Evolutionary conservation across 768 basidiomycete species (phyloP).

Genomic region (Naematelia encephala): DNA sequence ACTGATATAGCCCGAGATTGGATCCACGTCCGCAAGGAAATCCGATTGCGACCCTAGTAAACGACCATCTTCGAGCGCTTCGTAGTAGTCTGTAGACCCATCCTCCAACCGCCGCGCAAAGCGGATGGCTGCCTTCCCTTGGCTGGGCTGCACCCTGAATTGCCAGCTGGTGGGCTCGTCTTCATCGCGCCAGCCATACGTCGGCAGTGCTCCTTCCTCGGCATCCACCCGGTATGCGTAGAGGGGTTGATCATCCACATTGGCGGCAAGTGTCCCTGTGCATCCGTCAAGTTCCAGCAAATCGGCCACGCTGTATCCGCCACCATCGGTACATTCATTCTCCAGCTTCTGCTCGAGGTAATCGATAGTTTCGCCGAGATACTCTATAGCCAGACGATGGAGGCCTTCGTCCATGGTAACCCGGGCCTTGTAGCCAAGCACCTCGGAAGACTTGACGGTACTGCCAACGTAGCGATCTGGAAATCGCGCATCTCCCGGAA

Average conservation of each 20-base stretch:
- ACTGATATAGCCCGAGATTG: slow-evolving; percentile 17
- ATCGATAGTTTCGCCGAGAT: slow-evolving; percentile 11
- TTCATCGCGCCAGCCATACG: slow-evolving; percentile 1
- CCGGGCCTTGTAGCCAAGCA: slow-evolving; percentile 28
- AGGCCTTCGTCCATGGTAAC: slow-evolving; percentile 35
- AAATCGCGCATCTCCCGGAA: slow-evolving; percentile 20
- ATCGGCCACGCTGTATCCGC: slow-evolving; percentile 6
- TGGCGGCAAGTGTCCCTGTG: slow-evolving; percentile 22
- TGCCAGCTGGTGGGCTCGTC: slow-evolving; percentile 7
- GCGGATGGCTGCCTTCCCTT: neutral
- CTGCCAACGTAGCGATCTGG: slow-evolving; percentile 15
- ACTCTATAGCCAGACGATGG: slow-evolving; percentile 18
- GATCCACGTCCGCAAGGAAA: slow-evolving; percentile 4
- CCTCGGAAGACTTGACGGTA: slow-evolving; percentile 14
- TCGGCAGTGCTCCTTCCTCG: slow-evolving; percentile 9
- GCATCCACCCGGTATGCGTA: neutral
- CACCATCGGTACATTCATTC: slow-evolving; percentile 7
- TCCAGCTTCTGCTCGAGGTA: slow-evolving; percentile 16
- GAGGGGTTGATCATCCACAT: slow-evolving; percentile 12
- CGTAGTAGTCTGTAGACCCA: neutral
- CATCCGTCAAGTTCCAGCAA: slow-evolving; percentile 32
- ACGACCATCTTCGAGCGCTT: slow-evolving; percentile 1
- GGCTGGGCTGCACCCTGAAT: slow-evolving; percentile 4
- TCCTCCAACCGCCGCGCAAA: neutral
- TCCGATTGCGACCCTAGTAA: slow-evolving; percentile 4